phyloP scores from a whole-genome alignment of 2,329 filamentous ascomycete species.

The Monosporascus sp. region DNA sequence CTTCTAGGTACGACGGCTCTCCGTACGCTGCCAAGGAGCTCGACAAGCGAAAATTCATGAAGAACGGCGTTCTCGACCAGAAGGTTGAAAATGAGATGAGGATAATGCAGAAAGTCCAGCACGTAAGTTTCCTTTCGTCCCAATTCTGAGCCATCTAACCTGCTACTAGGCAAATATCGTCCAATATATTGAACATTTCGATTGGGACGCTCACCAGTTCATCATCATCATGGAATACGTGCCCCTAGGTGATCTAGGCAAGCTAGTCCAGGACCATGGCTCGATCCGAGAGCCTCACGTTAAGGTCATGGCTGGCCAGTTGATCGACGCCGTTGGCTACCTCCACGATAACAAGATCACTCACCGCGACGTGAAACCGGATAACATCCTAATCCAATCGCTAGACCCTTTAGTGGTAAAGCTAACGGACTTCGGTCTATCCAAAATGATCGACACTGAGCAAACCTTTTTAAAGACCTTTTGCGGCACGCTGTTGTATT shows the following conservation, averaged over 20 bases:
- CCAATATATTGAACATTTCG: conserved; percentile 82
- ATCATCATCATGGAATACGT: conserved; percentile 98
- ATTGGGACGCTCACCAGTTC: conserved; percentile 74
- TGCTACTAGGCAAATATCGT: conserved; percentile 72
- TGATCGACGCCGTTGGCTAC: conserved; percentile 79
- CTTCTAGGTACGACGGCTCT: conserved; percentile 75
- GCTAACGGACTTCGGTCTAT: conserved; percentile 92
- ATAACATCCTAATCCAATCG: conserved; percentile 85
- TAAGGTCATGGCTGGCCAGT: conserved; percentile 68
- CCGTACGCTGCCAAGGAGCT: conserved; percentile 92
- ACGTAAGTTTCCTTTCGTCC: conserved; percentile 53
- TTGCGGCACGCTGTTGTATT: conserved; percentile 92
- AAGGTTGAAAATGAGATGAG: conserved; percentile 96
- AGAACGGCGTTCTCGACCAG: conserved; percentile 81
- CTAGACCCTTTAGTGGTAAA: conserved; percentile 75
- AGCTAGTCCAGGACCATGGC: conserved; percentile 58
- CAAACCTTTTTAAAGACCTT: conserved; percentile 95
- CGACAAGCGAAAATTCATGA: conserved; percentile 88
- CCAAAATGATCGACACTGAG: conserved; percentile 85
- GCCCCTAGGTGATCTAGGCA: conserved; percentile 74
- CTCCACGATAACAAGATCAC: conserved; percentile 86
- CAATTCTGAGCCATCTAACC: conserved; percentile 12
- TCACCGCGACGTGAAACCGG: conserved; percentile 96
- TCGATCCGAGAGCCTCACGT: conserved; percentile 62
- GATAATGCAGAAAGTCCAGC: conserved; percentile 82